Conservation (phyloP, 495 filamentous ascomycete genomes). For the Amphirosellinia nigrospora region DNA sequence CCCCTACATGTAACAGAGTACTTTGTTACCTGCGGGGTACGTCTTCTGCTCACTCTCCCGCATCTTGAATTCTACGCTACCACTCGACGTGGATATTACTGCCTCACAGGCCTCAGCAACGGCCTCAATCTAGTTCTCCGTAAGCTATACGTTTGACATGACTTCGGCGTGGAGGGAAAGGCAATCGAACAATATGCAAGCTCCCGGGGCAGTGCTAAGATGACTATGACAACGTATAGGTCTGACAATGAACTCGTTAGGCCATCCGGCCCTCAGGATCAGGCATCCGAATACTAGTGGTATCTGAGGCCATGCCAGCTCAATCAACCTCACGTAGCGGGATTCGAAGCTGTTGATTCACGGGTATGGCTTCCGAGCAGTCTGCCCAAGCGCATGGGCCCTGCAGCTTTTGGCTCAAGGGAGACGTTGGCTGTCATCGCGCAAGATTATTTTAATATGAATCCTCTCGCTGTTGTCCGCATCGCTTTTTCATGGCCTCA, state of each 20-base stretch:
- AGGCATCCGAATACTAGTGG: neutral
- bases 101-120: neutral
- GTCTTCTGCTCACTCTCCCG: neutral
- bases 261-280: neutral
- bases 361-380: neutral
- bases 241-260: neutral
- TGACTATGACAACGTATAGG: conserved; percentile 9
- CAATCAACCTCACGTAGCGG: neutral
- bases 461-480: neutral
- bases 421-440: neutral
- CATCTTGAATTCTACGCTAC: neutral
- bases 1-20: neutral
- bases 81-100: neutral
- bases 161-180: neutral
- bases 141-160: conserved; percentile 4
- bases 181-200: neutral
- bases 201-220: neutral
- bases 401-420: neutral
- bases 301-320: neutral
- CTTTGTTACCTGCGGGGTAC: conserved; percentile 14
- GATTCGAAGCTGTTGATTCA: neutral
- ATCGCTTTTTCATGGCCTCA: neutral
- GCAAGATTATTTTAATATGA: neutral
- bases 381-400: neutral
- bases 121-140: conserved; percentile 11